Evolutionary conservation across 148 eudicot species (phyloP).

Genomic region (Nyssa sinensis): DNA sequence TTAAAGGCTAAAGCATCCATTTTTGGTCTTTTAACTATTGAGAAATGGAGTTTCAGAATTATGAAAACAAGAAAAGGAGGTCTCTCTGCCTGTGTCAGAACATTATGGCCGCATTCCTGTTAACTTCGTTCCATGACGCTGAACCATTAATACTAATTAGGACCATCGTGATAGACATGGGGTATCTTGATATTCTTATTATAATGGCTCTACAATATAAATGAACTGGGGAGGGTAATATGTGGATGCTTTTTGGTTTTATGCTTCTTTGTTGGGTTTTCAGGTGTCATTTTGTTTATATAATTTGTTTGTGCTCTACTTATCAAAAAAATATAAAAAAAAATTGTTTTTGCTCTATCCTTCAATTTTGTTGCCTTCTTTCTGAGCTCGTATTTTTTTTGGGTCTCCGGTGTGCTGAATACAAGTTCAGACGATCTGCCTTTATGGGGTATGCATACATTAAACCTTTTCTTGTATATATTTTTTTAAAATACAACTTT

Average conservation of each 20-base stretch:
- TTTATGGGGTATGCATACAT: slow-evolving; percentile 64
- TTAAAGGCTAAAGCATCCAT: background rate
- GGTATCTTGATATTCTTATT: background rate
- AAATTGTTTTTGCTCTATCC: background rate
- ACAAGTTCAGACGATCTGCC: slow-evolving; percentile 73
- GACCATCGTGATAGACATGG: background rate
- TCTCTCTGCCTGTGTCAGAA: background rate
- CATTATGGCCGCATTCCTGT: background rate
- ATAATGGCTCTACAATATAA: background rate
- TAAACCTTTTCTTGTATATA: background rate
- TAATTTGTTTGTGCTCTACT: background rate
- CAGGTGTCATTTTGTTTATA: background rate
- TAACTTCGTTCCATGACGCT: background rate
- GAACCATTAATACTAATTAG: background rate
- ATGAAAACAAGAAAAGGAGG: background rate
- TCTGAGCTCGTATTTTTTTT: slow-evolving; percentile 19
- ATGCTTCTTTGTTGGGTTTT: background rate
- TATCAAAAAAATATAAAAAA: too few species aligned
- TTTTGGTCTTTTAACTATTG: background rate
- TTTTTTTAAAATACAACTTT: too few species aligned
- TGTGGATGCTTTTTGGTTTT: slow-evolving; percentile 1
- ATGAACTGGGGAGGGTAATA: background rate
- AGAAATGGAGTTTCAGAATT: background rate
- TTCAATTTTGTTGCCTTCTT: slow-evolving; percentile 13
- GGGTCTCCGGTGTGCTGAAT: slow-evolving; percentile 30